Evolutionary conservation across 2,329 filamentous ascomycete species (phyloP), one percentile per base, ranked within the genome.

Genomic region (Talaromyces piceae): DNA sequence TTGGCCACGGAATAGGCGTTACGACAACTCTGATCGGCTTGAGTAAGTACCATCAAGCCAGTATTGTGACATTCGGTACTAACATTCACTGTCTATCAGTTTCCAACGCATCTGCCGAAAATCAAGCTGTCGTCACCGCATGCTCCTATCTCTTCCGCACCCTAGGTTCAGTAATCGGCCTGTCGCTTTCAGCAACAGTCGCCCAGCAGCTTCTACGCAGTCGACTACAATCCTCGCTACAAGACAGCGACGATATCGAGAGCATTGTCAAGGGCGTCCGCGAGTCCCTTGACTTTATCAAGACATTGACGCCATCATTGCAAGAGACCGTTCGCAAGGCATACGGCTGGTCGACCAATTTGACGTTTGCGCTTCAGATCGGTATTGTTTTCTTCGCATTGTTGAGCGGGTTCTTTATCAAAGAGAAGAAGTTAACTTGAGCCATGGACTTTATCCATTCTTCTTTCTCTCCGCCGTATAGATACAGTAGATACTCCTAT

Each of bases 61-160:
- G 1, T 1, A 27, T 25, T 8, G 4, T n/a, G 12, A 30, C 7
- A 6, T 22, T 25, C 13, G 7, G 5, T 1, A 37, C 45, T 52
- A 45, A 53, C 6, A 4, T 18, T 25, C 20, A 5, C 6, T 44
- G 13, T 25, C 11, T 22, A 1, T 20, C 27, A 28, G 81, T 91
- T 56, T 82, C 86, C 27, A 88, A 89, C 61, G 79, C 84, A 0
- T 71, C 78, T 1, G 73, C 75, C 3, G 75, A 81, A 41, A 87
- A 91, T 57, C 82, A 86, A 55, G 86, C 88, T 2, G 79, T 91
- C 1, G 85, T 83, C 3, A 86, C 87, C 13, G 87, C 88, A 6
- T 89, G 86, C 65, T 87, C 83, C 18, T 91, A 91, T 67, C 79
- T 91, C 22, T 91, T 91, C 74, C 82, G 87, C 33, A 85, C 84